Percentiles rank a stretch among this genome's conserved stretches.
phyloP scores from a whole-genome alignment of 306 rosid species.

The Quercus aquifolioides region DNA sequence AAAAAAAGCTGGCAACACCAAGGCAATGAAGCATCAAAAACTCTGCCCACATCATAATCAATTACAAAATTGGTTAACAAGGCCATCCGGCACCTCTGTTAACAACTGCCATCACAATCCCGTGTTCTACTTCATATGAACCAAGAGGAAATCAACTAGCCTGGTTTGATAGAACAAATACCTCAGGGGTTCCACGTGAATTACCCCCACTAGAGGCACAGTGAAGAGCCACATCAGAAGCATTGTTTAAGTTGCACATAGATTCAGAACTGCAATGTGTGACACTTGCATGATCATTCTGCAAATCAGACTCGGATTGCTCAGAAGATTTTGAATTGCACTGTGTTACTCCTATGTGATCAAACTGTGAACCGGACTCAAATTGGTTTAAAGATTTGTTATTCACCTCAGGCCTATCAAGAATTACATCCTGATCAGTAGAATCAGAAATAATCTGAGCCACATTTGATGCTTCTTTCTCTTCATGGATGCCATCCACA shows the following conservation, averaged over 20 bases:
- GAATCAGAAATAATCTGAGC: constrained; percentile 15
- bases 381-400: constrained; percentile 24
- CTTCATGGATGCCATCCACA: constrained; percentile 16
- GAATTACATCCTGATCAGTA: constrained; percentile 18
- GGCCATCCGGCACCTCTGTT: constrained; percentile 24
- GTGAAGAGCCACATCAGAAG: constrained; percentile 40
- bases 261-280: constrained; percentile 29
- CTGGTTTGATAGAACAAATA: constrained; percentile 45
- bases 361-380: constrained; percentile 37
- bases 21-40: not conserved
- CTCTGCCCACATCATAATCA: constrained; percentile 1
- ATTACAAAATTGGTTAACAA: not conserved
- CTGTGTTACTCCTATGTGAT: constrained; percentile 21
- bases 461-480: constrained; percentile 10
- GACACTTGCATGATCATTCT: constrained; percentile 12
- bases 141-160: constrained; percentile 37
- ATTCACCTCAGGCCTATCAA: constrained; percentile 11
- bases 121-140: constrained; percentile 21
- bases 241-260: constrained; percentile 28
- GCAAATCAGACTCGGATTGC: constrained; percentile 4
- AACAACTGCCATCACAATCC: constrained; percentile 18
- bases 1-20: not conserved
- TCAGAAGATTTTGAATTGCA: constrained; percentile 9
- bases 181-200: constrained; percentile 43
- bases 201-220: constrained; percentile 39